Evolutionary conservation across 2,329 filamentous ascomycete species (phyloP).

Genomic region (Exophiala calicioides): DNA sequence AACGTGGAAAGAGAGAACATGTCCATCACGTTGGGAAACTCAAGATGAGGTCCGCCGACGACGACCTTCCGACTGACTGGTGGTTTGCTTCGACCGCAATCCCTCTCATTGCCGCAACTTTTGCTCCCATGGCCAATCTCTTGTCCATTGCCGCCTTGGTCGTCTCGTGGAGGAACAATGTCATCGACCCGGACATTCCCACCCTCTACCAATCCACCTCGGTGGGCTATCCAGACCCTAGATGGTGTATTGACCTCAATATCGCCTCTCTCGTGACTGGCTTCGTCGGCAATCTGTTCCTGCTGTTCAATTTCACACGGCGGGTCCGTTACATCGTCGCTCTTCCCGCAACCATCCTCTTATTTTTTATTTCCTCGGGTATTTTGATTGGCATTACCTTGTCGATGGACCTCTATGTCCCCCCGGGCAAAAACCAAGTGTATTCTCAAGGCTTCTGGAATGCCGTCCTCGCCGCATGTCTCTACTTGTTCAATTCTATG

Average conservation of each 20-base stretch:
- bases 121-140: constrained; percentile 83
- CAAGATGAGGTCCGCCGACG: constrained; percentile 42
- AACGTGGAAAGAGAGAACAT: constrained; percentile 10
- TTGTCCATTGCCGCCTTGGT: constrained; percentile 87
- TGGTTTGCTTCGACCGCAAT: constrained; percentile 58
- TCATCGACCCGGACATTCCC: constrained; percentile 43
- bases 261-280: constrained; percentile 75
- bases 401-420: constrained; percentile 64
- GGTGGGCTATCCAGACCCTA: constrained; percentile 65
- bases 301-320: constrained; percentile 84
- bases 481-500: constrained; percentile 78
- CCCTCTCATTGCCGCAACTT: constrained; percentile 77
- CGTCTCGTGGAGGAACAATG: constrained; percentile 67
- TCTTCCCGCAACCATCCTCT: constrained; percentile 76
- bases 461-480: constrained; percentile 72
- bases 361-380: constrained; percentile 68
- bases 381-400: constrained; percentile 67
- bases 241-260: constrained; percentile 75
- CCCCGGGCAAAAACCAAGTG: constrained; percentile 50
- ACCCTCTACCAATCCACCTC: constrained; percentile 52
- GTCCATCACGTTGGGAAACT: constrained; percentile 30
- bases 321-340: constrained; percentile 78
- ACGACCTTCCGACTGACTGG: constrained; percentile 47
- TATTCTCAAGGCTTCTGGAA: constrained; percentile 88
- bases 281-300: constrained; percentile 74